These are phyloP conservation scores for Diplodia intermedia DNA, from an alignment of 2,329 filamentous ascomycete genomes.

Conservation along the genomic window DNA sequence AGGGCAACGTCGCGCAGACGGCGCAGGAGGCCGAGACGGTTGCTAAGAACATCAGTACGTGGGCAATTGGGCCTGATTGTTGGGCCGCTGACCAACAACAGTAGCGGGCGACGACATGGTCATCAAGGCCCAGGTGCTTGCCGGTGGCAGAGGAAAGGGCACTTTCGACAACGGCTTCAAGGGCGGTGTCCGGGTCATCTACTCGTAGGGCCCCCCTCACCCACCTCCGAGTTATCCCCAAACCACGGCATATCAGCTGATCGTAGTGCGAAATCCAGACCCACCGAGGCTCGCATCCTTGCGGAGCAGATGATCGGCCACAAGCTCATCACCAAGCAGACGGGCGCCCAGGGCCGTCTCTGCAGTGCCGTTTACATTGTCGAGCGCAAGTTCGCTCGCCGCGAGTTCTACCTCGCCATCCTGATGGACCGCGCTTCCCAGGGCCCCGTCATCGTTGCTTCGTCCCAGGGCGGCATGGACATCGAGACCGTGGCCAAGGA, in stretches of 20 bases:
- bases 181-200: constrained; percentile 97
- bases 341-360: constrained; percentile 87
- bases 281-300: constrained; percentile 94
- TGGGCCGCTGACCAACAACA: constrained; percentile 23
- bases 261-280: constrained; percentile 52
- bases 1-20: constrained; percentile 83
- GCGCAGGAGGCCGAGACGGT: constrained; percentile 89
- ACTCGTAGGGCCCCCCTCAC: constrained; percentile 68
- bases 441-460: constrained; percentile 93
- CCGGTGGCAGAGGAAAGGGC: constrained; percentile 96
- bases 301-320: constrained; percentile 99
- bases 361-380: constrained; percentile 99
- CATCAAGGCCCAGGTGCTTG: constrained; percentile 99
- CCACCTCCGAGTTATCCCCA: constrained; percentile 22
- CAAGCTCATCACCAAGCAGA: constrained; percentile 99
- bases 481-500: constrained; percentile 99
- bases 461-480: constrained; percentile 98
- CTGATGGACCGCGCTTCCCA: constrained; percentile 96
- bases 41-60: constrained; percentile 81
- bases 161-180: constrained; percentile 98
- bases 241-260: constrained; percentile 30
- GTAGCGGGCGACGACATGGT: constrained; percentile 88
- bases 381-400: constrained; percentile 98
- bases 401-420: constrained; percentile 98
- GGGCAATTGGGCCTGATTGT: neutral